phyloP scores from a whole-genome alignment of 805 yeast genomes.

The Ascoidea rubescens region DNA sequence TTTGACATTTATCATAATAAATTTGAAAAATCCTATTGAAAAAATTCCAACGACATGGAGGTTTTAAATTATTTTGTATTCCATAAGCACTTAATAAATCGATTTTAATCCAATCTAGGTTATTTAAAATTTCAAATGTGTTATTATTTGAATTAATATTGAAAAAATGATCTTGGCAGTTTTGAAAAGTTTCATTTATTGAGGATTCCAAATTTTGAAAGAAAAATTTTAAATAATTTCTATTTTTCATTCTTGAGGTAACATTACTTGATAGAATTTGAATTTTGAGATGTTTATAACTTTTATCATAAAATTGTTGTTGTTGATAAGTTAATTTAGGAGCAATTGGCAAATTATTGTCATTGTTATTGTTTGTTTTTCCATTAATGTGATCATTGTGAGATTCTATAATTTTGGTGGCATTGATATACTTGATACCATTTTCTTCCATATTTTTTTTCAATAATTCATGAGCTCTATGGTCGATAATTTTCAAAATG shows the following conservation, averaged over 20 bases:
- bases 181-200: slow-evolving; percentile 51
- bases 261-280: slow-evolving; percentile 24
- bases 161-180: slow-evolving; percentile 40
- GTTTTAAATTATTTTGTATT: slow-evolving; percentile 29
- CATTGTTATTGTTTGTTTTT: not conserved
- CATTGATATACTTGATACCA: slow-evolving; percentile 8
- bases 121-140: slow-evolving; percentile 45
- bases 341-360: not conserved
- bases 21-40: slow-evolving; percentile 44
- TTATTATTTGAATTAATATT: slow-evolving; percentile 16
- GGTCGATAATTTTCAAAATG: slow-evolving; percentile 17
- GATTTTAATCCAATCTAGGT: slow-evolving; percentile 72
- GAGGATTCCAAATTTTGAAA: slow-evolving; percentile 42
- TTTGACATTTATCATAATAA: slow-evolving; percentile 55
- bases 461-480: slow-evolving; percentile 11
- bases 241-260: slow-evolving; percentile 27
- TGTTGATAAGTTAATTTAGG: slow-evolving; percentile 10
- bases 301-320: slow-evolving; percentile 8
- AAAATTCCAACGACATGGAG: slow-evolving; percentile 68
- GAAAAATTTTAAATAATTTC: slow-evolving; percentile 53
- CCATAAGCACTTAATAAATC: slow-evolving; percentile 32
- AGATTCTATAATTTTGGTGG: slow-evolving; percentile 8
- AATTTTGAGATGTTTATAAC: slow-evolving; percentile 17
- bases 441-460: slow-evolving; percentile 11
- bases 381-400: not conserved